These are phyloP conservation scores for Udeniomyces megalosporus DNA, from an alignment of 768 basidiomycete genomes.

Conservation along the genomic window DNA sequence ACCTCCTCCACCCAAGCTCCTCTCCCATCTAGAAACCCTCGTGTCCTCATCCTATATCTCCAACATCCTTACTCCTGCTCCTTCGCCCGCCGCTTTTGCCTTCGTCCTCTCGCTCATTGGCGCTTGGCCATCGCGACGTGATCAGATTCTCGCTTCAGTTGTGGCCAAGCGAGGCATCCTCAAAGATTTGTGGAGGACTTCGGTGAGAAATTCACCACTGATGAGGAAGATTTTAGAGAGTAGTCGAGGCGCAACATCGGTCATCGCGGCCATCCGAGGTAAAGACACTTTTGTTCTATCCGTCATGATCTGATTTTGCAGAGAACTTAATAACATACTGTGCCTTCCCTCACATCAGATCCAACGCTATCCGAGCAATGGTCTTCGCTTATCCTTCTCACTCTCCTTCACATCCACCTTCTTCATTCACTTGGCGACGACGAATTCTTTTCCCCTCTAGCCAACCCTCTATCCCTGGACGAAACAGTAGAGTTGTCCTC, in stretches of 20 bases:
- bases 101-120: constrained; percentile 45
- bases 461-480: constrained; percentile 66
- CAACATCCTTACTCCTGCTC: constrained; percentile 32
- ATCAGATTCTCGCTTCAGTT: constrained; percentile 41
- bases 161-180: constrained; percentile 48
- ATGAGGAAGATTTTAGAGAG: constrained; percentile 6
- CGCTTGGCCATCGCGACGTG: constrained; percentile 46
- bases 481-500: constrained; percentile 60
- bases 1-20: constrained; percentile 31
- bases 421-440: constrained; percentile 89
- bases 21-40: constrained; percentile 47
- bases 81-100: constrained; percentile 33
- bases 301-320: constrained; percentile 1
- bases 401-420: constrained; percentile 65
- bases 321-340: background rate
- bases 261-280: background rate
- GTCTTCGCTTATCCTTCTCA: constrained; percentile 58
- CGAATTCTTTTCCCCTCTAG: constrained; percentile 60
- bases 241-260: background rate
- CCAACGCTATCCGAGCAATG: constrained; percentile 38
- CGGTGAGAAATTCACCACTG: constrained; percentile 26
- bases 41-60: constrained; percentile 32
- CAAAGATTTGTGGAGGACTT: constrained; percentile 55
- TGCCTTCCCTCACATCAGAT: constrained; percentile 29
- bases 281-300: background rate